Base-by-base conservation (phyloP, 1,284 basidiomycete genomes). In the Cryptococcus amylolentus region DNA sequence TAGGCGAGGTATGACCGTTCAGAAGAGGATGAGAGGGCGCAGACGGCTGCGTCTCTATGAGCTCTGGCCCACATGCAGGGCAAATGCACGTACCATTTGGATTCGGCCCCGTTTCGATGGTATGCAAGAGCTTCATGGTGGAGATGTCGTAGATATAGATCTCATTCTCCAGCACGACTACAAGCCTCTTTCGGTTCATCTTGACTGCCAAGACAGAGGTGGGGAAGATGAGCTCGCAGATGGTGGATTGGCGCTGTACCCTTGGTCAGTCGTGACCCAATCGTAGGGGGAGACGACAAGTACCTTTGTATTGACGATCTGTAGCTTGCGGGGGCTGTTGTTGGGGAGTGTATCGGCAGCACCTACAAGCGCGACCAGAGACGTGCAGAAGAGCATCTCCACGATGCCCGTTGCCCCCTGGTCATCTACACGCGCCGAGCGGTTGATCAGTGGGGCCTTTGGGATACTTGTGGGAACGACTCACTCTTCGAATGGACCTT, bases 121-220 rank as follows among this genome's bases (percentile, higher is more conserved):
- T 96, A 75, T 98, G 95, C 44, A 97, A 78, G 35, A 98, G 82
- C 67, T 94, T 89, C 95, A 98, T 98, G 67, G 97, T 99, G 58
- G 88, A 91, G 68, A 98, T 98, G 73, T 98, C 95, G 73, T 98
- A 98, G 56, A 98, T 93, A 80, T 98, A 99, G 58, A 99, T 96
- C 76, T 98, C 92, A 43, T 85, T 85, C 73, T 97, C 94, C 53
- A 98, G 84, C 7, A 98, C 89, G 60, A 98, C 95, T 39, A 98
- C 90, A 23, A 99, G 84, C 0, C 93, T 88, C 78, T 96, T 93
- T 55, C 96, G 84, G 79, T 99, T 98, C 70, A 99, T 84, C 79
- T 96, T 97, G 73, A 98, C 94, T 5, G 90, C 86, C 28, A 98
- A 84, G 57, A 99, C 94, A 1, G 92, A 91, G 1, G 92, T 93